Evolutionary conservation across 1,284 basidiomycete species (phyloP).

Genomic region (Microbotryomycetes sp.): DNA sequence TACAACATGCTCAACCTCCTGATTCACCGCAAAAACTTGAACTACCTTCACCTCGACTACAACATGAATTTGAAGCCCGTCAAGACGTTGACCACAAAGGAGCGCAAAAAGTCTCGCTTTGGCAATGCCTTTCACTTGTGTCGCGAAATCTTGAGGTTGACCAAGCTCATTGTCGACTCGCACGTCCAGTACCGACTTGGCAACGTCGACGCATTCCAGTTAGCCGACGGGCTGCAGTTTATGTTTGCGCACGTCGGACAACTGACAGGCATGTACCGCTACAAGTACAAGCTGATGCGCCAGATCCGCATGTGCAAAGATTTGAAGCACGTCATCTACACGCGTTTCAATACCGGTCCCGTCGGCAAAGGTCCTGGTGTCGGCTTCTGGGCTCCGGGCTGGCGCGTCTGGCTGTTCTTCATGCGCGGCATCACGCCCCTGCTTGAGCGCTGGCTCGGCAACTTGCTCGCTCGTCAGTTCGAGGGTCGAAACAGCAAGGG

Average conservation of each 20-base stretch:
- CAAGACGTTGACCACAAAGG: constrained; percentile 98
- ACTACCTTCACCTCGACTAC: constrained; percentile 51
- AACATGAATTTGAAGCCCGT: constrained; percentile 57
- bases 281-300: constrained; percentile 99
- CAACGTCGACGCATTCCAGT: constrained; percentile 98
- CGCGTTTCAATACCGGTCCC: constrained; percentile 98
- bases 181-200: constrained; percentile 98
- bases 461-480: constrained; percentile 94
- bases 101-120: constrained; percentile 98
- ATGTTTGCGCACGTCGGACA: constrained; percentile 97
- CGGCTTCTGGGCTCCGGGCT: constrained; percentile 99
- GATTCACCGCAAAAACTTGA: constrained; percentile 99
- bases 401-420: constrained; percentile 99
- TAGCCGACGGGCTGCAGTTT: constrained; percentile 97
- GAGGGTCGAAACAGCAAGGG: constrained; percentile 95
- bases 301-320: constrained; percentile 99
- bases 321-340: constrained; percentile 87
- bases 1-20: constrained; percentile 99
- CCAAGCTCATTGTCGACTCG: constrained; percentile 96
- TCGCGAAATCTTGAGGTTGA: constrained; percentile 93
- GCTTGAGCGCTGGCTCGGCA: constrained; percentile 95
- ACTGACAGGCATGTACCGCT: constrained; percentile 94
- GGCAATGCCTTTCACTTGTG: constrained; percentile 98
- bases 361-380: constrained; percentile 99
- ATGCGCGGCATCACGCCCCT: constrained; percentile 97